Evolutionary conservation across 2,329 filamentous ascomycete genomes (phyloP).

Genomic region (Reticulascus tulasneorum): DNA sequence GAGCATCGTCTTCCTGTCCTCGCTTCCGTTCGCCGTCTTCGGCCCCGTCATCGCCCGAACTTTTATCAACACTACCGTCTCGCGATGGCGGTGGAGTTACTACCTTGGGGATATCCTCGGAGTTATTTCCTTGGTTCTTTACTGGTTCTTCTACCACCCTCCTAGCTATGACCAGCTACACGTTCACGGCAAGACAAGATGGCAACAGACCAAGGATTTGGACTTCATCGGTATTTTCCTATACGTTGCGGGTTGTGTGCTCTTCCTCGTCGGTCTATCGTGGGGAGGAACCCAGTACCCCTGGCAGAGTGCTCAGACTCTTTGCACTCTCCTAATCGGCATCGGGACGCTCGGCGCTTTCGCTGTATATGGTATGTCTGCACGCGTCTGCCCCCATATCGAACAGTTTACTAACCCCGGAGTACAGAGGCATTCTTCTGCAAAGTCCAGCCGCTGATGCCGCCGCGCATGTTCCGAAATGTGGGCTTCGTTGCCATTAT

Average conservation of each 20-base stretch:
- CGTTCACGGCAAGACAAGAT: constrained; percentile 27
- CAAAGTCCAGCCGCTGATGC: constrained; percentile 35
- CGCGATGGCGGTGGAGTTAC: constrained; percentile 46
- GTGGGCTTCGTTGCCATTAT: constrained; percentile 34
- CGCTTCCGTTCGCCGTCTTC: constrained; percentile 36
- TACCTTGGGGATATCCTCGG: constrained; percentile 43
- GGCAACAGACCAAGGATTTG: constrained; percentile 36
- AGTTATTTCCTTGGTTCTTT: constrained; percentile 34
- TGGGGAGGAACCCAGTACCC: neutral
- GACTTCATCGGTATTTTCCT: constrained; percentile 42
- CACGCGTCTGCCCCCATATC: neutral
- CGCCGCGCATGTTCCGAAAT: constrained; percentile 37
- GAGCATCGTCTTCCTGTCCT: constrained; percentile 33
- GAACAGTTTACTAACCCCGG: neutral
- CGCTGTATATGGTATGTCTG: constrained; percentile 1
- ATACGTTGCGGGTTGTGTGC: constrained; percentile 33
- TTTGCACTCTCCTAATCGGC: constrained; percentile 16
- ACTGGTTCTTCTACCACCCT: constrained; percentile 42
- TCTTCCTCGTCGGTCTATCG: constrained; percentile 1
- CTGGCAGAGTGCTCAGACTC: constrained; percentile 21
- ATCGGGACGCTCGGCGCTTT: neutral
- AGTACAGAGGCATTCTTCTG: constrained; percentile 3
- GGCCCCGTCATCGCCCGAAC: constrained; percentile 43
- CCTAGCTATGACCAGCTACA: constrained; percentile 41
- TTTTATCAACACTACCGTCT: constrained; percentile 36